These are phyloP conservation scores for Microcyclosporella mali DNA, from an alignment of 2,329 filamentous ascomycete genomes.

Conservation along the genomic window DNA sequence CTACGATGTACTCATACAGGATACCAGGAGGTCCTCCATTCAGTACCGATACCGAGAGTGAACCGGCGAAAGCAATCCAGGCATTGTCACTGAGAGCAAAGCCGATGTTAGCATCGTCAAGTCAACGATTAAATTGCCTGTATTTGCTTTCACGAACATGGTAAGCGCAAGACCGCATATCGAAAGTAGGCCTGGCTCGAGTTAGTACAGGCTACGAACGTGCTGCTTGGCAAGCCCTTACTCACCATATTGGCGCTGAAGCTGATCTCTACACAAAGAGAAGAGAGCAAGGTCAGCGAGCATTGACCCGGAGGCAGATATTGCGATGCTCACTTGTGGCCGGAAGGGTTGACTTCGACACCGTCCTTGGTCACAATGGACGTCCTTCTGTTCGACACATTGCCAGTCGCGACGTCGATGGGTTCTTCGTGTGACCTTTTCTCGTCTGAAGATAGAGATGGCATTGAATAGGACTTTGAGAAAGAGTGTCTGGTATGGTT, in stretches of 20 bases:
- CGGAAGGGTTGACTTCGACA: constrained; percentile 54
- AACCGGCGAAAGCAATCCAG: constrained; percentile 59
- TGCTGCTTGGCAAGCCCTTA: no score
- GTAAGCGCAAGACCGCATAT: constrained; percentile 55
- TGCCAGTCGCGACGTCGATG: neutral
- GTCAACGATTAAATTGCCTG: no score
- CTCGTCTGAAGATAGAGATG: neutral
- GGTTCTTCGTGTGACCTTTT: neutral
- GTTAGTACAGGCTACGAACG: no score
- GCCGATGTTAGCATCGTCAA: no score
- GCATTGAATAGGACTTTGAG: no score
- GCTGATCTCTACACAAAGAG: constrained; percentile 48
- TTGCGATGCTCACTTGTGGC: constrained; percentile 36
- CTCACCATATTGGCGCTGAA: constrained; percentile 55
- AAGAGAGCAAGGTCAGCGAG: no score
- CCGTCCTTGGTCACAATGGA: constrained; percentile 23
- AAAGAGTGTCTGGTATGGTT: no score
- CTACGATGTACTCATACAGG: constrained; percentile 33
- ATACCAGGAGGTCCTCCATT: constrained; percentile 35
- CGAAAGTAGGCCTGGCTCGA: constrained; percentile 38
- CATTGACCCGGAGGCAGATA: no score
- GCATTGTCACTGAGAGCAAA: constrained; percentile 46
- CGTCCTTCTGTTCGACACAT: constrained; percentile 12
- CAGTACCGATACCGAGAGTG: constrained; percentile 48
- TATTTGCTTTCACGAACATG: constrained; percentile 28